These are phyloP conservation scores for Chaetomium strumarium DNA, from an alignment of 2,329 filamentous ascomycete genomes.

Conservation along the genomic window DNA sequence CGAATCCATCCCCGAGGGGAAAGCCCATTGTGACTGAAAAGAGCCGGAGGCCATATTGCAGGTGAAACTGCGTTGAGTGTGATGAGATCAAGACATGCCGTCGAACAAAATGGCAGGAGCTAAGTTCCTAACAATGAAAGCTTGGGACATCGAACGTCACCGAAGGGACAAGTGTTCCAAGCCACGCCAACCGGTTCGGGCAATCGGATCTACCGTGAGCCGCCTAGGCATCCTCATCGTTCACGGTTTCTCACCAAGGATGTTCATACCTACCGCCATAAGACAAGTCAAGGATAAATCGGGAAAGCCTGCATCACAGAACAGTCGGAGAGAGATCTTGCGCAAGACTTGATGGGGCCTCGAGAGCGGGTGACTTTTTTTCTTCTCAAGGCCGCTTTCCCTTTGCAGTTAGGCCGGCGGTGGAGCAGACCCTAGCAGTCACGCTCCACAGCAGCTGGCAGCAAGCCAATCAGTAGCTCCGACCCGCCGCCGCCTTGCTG, in stretches of 20 bases:
- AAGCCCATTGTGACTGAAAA: conserved; percentile 17
- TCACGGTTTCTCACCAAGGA: too few relatives aligned
- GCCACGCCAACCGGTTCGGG: conserved; percentile 15
- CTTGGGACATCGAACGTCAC: background rate
- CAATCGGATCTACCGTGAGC: background rate
- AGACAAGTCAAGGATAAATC: background rate
- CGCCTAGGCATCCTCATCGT: too few relatives aligned
- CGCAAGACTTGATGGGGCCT: background rate
- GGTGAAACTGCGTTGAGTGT: background rate
- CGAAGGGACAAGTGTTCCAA: conserved; percentile 18
- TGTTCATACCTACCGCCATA: background rate
- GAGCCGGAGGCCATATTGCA: conserved; percentile 15
- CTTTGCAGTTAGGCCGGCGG: conserved; percentile 8
- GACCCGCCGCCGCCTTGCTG: conserved; percentile 8
- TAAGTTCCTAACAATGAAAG: background rate
- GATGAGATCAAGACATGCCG: background rate
- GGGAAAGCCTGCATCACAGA: background rate
- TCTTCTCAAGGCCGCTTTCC: conserved; percentile 10
- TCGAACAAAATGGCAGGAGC: background rate
- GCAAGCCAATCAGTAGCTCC: conserved; percentile 19
- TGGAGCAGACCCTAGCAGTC: background rate
- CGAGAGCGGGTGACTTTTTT: conserved; percentile 7
- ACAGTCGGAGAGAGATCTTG: background rate
- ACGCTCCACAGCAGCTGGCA: background rate
- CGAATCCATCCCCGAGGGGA: conserved; percentile 16